These are phyloP conservation scores for Skeletonema marinoi DNA, from an alignment of 108 stramenopile species.

Conservation along the genomic window DNA sequence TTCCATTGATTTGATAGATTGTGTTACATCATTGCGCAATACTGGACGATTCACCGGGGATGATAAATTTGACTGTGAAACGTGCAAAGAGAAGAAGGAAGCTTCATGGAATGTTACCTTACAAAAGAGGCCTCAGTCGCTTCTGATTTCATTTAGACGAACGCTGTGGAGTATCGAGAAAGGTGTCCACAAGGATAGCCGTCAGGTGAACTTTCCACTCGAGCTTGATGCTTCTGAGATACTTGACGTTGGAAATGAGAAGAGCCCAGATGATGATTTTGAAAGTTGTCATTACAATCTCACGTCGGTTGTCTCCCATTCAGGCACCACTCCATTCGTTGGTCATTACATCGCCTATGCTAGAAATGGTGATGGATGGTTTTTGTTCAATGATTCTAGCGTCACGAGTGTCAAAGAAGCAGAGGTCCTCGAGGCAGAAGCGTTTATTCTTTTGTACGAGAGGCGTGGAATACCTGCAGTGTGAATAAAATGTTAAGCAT, in stretches of 20 bases:
- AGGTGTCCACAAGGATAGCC: slow-evolving; percentile 47
- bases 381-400: slow-evolving; percentile 49
- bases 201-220: slow-evolving; percentile 43
- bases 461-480: slow-evolving; percentile 20
- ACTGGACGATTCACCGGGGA: slow-evolving; percentile 35
- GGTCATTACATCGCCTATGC: slow-evolving; percentile 46
- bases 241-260: slow-evolving; percentile 24
- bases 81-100: slow-evolving; percentile 33
- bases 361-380: slow-evolving; percentile 27
- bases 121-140: slow-evolving; percentile 43
- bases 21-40: slow-evolving; percentile 30
- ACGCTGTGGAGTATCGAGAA: slow-evolving; percentile 41
- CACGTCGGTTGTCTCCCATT: slow-evolving; percentile 34
- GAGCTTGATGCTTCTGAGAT: slow-evolving; percentile 46
- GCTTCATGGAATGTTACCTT: slow-evolving; percentile 40
- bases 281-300: slow-evolving; percentile 47
- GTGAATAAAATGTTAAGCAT: neutral
- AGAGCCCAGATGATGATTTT: slow-evolving; percentile 35
- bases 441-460: slow-evolving; percentile 51
- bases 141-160: slow-evolving; percentile 42
- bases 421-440: slow-evolving; percentile 38
- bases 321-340: slow-evolving; percentile 43
- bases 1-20: slow-evolving; percentile 28
- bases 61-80: slow-evolving; percentile 46
- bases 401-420: slow-evolving; percentile 29